Evolutionary conservation across 208 protist genomes (phyloP).

Genomic region (Tritrichomonas musculus): DNA sequence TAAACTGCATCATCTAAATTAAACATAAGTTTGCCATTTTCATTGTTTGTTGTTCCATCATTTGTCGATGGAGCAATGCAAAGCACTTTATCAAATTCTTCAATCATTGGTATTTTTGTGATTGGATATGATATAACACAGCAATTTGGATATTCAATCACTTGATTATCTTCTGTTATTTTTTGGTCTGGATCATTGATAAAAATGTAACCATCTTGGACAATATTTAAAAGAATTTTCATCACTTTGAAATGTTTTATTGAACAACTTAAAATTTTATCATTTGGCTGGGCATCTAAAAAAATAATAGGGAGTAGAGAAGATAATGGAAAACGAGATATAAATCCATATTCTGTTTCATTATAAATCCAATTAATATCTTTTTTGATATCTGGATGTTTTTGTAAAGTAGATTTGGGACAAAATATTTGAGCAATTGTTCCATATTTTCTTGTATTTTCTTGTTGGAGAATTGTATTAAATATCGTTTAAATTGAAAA

Average conservation of each 20-base stretch:
- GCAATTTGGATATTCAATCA: neutral
- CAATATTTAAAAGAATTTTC: neutral
- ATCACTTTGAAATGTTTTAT: neutral
- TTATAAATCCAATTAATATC: neutral
- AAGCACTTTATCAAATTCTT: constrained; percentile 41
- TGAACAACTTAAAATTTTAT: neutral
- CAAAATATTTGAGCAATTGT: neutral
- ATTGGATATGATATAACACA: neutral
- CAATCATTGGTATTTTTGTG: neutral
- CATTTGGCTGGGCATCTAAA: neutral
- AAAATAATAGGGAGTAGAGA: neutral
- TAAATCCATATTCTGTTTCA: neutral
- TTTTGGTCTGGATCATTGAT: neutral
- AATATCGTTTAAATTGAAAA: too few relatives aligned
- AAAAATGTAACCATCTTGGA: neutral
- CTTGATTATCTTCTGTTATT: neutral
- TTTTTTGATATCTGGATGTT: neutral
- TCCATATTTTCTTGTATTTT: too few relatives aligned
- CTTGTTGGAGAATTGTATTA: too few relatives aligned
- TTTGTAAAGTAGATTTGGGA: neutral
- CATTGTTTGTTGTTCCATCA: constrained; percentile 55
- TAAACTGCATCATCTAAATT: neutral
- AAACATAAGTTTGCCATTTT: constrained; percentile 47
- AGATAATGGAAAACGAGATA: neutral
- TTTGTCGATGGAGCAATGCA: constrained; percentile 54